These are phyloP conservation scores for Saccharomyces eubayanus DNA, from an alignment of 805 yeast genomes.

Conservation along the genomic window DNA sequence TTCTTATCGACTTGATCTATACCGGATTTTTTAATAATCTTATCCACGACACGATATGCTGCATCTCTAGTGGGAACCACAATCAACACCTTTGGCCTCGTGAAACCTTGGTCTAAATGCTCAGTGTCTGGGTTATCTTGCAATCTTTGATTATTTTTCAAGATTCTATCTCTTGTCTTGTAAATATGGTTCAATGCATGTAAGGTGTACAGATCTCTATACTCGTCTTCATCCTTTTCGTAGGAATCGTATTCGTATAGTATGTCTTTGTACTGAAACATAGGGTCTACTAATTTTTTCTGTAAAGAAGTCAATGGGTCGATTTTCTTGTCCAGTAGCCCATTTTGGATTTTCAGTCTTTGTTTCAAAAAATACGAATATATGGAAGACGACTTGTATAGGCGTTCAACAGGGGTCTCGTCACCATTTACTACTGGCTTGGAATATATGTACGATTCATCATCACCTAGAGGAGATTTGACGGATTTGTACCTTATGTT, in stretches of 20 bases:
- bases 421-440: constrained; percentile 17
- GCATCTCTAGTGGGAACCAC: constrained; percentile 77
- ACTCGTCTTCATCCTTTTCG: constrained; percentile 39
- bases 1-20: constrained; percentile 73
- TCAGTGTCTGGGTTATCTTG: constrained; percentile 46
- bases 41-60: constrained; percentile 60
- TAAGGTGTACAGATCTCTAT: constrained; percentile 55
- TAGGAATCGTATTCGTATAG: constrained; percentile 47
- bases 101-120: constrained; percentile 87
- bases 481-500: constrained; percentile 24
- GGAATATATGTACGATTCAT: constrained; percentile 21
- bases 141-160: constrained; percentile 64
- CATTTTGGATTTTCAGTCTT: constrained; percentile 30
- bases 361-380: constrained; percentile 40
- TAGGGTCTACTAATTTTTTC: constrained; percentile 46
- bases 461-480: constrained; percentile 10
- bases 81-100: constrained; percentile 81
- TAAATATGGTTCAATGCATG: constrained; percentile 77
- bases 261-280: constrained; percentile 68
- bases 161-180: constrained; percentile 78
- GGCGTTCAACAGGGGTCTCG: constrained; percentile 14
- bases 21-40: constrained; percentile 54
- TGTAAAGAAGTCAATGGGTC: constrained; percentile 39
- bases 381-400: constrained; percentile 18
- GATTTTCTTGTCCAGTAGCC: constrained; percentile 17